Percentiles rank a stretch among this genome's conserved stretches.
Evolutionary conservation across 139 green algal species (phyloP).

Genomic region (Cymbomonas tetramitiformis): DNA sequence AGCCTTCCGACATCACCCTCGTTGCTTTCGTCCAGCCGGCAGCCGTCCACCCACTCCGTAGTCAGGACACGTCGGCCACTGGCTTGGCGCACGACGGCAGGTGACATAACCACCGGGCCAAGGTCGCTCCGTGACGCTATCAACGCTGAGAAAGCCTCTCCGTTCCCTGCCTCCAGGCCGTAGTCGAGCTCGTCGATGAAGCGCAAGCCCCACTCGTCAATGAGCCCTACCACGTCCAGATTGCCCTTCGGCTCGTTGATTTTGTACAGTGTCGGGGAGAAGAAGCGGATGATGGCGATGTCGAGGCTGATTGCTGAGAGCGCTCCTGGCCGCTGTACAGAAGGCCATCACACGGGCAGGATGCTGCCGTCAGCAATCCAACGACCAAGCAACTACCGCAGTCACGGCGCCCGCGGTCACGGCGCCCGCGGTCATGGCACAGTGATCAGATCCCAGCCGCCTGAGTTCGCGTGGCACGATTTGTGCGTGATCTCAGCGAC

Average conservation of each 20-base stretch:
- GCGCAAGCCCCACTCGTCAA: slow-evolving; percentile 28
- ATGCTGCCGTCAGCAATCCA: no score
- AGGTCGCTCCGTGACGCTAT: slow-evolving; percentile 55
- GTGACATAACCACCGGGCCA: slow-evolving; percentile 19
- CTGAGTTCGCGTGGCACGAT: no score
- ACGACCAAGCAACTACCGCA: no score
- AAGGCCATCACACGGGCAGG: no score
- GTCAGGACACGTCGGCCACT: slow-evolving; percentile 16
- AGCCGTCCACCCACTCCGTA: slow-evolving; percentile 26
- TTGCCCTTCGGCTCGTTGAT: slow-evolving; percentile 14
- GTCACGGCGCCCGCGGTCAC: no score
- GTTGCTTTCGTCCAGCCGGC: slow-evolving; percentile 11
- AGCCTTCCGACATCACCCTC: slow-evolving; percentile 18
- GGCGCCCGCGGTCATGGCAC: no score
- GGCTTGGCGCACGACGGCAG: background rate
- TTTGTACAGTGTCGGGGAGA: slow-evolving; percentile 6
- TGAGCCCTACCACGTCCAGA: slow-evolving; percentile 20
- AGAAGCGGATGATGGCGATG: slow-evolving; percentile 19
- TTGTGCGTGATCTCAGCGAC: no score
- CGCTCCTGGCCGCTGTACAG: slow-evolving; percentile 24
- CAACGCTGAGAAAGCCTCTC: slow-evolving; percentile 38
- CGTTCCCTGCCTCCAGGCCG: slow-evolving; percentile 21
- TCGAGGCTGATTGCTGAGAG: slow-evolving; percentile 25
- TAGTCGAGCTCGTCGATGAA: slow-evolving; percentile 33
- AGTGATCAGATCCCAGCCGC: no score